Percentiles rank a stretch among this genome's conserved stretches.
phyloP scores from a whole-genome alignment of 306 rosid species.

The Cicer bijugum region DNA sequence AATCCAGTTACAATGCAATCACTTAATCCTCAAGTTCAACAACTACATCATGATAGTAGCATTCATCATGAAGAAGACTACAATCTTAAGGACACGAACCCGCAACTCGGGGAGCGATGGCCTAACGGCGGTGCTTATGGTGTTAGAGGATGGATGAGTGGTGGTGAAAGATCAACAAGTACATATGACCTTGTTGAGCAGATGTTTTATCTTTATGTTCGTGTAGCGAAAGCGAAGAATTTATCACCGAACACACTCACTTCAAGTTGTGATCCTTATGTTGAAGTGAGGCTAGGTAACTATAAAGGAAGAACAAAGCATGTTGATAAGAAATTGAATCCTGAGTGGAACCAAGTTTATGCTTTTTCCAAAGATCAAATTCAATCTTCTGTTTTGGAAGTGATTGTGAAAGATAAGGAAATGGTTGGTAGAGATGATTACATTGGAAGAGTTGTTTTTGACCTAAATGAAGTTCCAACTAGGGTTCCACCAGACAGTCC shows the following conservation, averaged over 20 bases:
- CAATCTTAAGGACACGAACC: slow-evolving; percentile 73
- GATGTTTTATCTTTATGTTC: slow-evolving; percentile 77
- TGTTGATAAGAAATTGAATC: slow-evolving; percentile 73
- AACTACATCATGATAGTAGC: slow-evolving; percentile 44
- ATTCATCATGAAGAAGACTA: slow-evolving; percentile 56
- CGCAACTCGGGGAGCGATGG: slow-evolving; percentile 87
- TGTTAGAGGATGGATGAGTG: slow-evolving; percentile 73
- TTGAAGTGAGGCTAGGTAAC: slow-evolving; percentile 88
- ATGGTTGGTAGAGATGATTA: slow-evolving; percentile 89
- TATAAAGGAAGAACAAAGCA: slow-evolving; percentile 86
- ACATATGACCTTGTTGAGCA: slow-evolving; percentile 93
- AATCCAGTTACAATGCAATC: slow-evolving; percentile 48
- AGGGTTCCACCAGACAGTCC: slow-evolving; percentile 97
- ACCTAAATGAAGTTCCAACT: slow-evolving; percentile 85
- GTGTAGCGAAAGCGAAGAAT: slow-evolving; percentile 79
- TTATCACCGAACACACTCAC: slow-evolving; percentile 69
- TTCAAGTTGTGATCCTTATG: slow-evolving; percentile 86
- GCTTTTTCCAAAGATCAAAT: slow-evolving; percentile 87
- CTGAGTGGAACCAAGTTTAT: slow-evolving; percentile 96
- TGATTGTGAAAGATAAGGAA: slow-evolving; percentile 83
- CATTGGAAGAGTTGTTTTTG: slow-evolving; percentile 80
- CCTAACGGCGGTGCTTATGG: slow-evolving; percentile 59
- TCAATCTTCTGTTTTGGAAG: slow-evolving; percentile 81
- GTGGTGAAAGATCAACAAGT: slow-evolving; percentile 68
- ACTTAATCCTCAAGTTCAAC: slow-evolving; percentile 50